phyloP scores from a whole-genome alignment of 139 green algal genomes.

The Auxenochlorella protothecoides region DNA sequence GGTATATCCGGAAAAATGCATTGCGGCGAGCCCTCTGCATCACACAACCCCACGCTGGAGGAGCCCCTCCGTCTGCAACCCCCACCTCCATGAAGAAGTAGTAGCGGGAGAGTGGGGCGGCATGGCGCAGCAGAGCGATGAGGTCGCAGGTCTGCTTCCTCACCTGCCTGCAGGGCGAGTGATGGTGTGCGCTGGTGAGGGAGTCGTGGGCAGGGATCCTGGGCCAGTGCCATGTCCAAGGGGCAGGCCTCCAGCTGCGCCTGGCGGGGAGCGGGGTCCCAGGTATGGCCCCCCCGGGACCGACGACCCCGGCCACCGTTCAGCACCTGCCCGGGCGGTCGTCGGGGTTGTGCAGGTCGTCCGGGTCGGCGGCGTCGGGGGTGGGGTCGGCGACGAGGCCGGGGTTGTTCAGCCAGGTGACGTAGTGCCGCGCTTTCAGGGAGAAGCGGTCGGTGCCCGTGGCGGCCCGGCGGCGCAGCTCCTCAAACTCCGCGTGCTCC shows the following conservation, averaged over 20 bases:
- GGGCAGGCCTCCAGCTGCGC: too few relatives aligned
- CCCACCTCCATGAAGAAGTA: constrained; percentile 37
- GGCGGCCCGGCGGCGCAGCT: not conserved
- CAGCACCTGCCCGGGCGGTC: constrained; percentile 15
- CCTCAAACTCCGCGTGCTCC: constrained; percentile 7
- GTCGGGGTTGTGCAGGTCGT: constrained; percentile 27
- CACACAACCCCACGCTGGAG: too few relatives aligned
- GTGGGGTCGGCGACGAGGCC: constrained; percentile 18
- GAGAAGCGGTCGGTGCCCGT: not conserved
- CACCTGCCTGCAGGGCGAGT: constrained; percentile 11
- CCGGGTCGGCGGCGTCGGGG: constrained; percentile 12
- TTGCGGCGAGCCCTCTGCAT: too few relatives aligned
- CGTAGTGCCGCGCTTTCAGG: constrained; percentile 1
- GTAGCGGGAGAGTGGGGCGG: constrained; percentile 9
- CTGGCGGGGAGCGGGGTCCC: too few relatives aligned
- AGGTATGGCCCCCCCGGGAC: too few relatives aligned
- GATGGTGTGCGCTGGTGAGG: too few relatives aligned
- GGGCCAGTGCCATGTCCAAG: too few relatives aligned
- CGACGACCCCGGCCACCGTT: too few relatives aligned
- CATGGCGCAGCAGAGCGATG: constrained; percentile 19
- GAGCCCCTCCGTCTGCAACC: too few relatives aligned
- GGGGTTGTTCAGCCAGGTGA: constrained; percentile 19
- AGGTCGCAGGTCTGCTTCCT: constrained; percentile 29
- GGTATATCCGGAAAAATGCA: too few relatives aligned
- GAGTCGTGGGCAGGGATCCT: too few relatives aligned